Evolutionary conservation across 306 rosid species (phyloP).

Genomic region (Amphicarpaea edgeworthii): DNA sequence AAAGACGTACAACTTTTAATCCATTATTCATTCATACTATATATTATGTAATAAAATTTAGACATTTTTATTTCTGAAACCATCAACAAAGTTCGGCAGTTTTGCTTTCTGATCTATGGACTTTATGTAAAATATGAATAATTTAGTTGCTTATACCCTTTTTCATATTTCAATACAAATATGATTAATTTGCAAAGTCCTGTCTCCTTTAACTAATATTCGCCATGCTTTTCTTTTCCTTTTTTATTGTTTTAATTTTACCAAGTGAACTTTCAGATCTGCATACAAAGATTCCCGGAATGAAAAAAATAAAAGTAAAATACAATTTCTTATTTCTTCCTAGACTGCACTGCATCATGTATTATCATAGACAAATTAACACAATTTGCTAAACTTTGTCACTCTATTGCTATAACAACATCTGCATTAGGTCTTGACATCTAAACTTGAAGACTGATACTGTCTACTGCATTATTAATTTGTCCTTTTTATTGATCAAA

Average conservation of each 20-base stretch:
- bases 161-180: slow-evolving; percentile 10
- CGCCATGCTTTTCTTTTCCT: background rate
- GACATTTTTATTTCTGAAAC: slow-evolving; percentile 2
- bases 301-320: background rate
- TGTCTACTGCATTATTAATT: slow-evolving; percentile 6
- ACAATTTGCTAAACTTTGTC: slow-evolving; percentile 7
- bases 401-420: slow-evolving; percentile 7
- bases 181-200: background rate
- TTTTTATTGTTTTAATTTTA: background rate
- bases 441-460: slow-evolving; percentile 8
- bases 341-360: background rate
- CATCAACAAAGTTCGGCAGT: slow-evolving; percentile 5
- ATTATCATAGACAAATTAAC: background rate
- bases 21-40: slow-evolving; percentile 13
- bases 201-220: background rate
- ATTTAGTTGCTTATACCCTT: background rate
- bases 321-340: background rate
- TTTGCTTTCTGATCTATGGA: background rate
- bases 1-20: slow-evolving; percentile 19
- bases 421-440: background rate
- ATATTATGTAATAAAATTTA: background rate
- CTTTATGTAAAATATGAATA: slow-evolving; percentile 1
- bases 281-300: background rate
- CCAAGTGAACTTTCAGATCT: background rate
- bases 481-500: slow-evolving; percentile 9